Evolutionary conservation across 768 basidiomycete species (phyloP).

Genomic region (Lentinus brumalis): DNA sequence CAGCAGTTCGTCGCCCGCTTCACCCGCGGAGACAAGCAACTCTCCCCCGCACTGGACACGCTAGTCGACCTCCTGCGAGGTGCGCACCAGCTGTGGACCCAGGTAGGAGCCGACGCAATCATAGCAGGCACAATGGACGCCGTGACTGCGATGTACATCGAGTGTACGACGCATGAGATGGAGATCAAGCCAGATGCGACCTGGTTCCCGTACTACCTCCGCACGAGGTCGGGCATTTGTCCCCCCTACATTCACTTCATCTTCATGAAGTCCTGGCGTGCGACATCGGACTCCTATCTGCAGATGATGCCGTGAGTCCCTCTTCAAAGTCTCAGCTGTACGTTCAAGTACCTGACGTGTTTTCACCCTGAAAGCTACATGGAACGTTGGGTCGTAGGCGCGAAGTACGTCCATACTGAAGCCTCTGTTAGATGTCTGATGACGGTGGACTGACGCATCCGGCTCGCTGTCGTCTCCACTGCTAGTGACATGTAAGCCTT

Average conservation of each 20-base stretch:
- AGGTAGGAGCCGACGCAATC: slow-evolving; percentile 30
- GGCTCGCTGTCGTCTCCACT: no score
- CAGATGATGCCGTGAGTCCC: slow-evolving; percentile 40
- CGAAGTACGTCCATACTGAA: slow-evolving; percentile 5
- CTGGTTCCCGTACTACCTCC: slow-evolving; percentile 31
- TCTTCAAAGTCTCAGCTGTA: no score
- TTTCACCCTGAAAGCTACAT: neutral
- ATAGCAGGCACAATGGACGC: slow-evolving; percentile 39
- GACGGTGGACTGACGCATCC: no score
- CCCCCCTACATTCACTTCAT: slow-evolving; percentile 41
- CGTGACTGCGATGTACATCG: slow-evolving; percentile 37
- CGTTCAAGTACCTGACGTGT: no score
- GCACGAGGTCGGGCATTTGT: slow-evolving; percentile 34
- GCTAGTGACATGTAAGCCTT: slow-evolving; percentile 11
- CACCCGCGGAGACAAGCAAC: slow-evolving; percentile 31
- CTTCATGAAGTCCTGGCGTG: slow-evolving; percentile 30
- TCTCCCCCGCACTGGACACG: slow-evolving; percentile 34
- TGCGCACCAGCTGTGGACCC: slow-evolving; percentile 30
- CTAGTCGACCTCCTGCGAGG: slow-evolving; percentile 38
- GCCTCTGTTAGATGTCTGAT: no score
- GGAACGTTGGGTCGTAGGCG: slow-evolving; percentile 11
- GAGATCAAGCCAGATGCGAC: slow-evolving; percentile 26
- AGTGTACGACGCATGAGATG: slow-evolving; percentile 35
- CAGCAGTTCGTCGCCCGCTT: slow-evolving; percentile 40
- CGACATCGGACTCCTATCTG: slow-evolving; percentile 31